phyloP scores from a whole-genome alignment of 164 flowering plant species.

The Chloranthus sessilifolius region DNA sequence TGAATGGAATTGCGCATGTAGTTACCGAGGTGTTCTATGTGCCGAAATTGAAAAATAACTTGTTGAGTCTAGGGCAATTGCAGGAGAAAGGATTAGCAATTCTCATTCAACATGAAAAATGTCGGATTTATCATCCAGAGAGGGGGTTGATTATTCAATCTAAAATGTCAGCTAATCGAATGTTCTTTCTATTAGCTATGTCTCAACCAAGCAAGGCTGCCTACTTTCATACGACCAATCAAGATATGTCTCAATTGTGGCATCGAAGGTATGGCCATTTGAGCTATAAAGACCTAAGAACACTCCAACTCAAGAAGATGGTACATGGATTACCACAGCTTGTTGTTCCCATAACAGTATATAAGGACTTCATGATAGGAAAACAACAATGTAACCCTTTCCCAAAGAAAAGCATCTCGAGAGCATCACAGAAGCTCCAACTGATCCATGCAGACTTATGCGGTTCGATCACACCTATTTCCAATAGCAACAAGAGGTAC shows the following conservation, averaged over 20 bases:
- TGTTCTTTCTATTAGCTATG: conserved; percentile 12
- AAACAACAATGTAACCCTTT: not conserved
- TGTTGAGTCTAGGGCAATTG: conserved; percentile 22
- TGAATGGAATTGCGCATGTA: conserved; percentile 7
- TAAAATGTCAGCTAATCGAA: conserved; percentile 9
- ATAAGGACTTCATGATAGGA: not conserved
- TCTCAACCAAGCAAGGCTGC: no score
- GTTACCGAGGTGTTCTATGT: conserved; percentile 16
- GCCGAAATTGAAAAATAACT: conserved; percentile 17
- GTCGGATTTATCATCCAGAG: conserved; percentile 12
- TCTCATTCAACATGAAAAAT: conserved; percentile 11
- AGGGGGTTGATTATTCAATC: conserved; percentile 5
- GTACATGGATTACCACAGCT: not conserved
- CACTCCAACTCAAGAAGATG: not conserved
- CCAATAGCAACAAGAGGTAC: not conserved
- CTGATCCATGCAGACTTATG: not conserved
- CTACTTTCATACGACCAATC: not conserved
- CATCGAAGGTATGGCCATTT: not conserved
- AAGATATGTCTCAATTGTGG: not conserved
- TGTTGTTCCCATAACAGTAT: not conserved
- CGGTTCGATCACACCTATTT: not conserved
- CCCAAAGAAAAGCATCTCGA: not conserved
- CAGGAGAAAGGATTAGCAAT: conserved; percentile 19
- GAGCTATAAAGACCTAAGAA: not conserved
- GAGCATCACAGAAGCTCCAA: not conserved